Evolutionary conservation across 345 rosid species (phyloP).

Genomic region (Capsella bursapastoris): DNA sequence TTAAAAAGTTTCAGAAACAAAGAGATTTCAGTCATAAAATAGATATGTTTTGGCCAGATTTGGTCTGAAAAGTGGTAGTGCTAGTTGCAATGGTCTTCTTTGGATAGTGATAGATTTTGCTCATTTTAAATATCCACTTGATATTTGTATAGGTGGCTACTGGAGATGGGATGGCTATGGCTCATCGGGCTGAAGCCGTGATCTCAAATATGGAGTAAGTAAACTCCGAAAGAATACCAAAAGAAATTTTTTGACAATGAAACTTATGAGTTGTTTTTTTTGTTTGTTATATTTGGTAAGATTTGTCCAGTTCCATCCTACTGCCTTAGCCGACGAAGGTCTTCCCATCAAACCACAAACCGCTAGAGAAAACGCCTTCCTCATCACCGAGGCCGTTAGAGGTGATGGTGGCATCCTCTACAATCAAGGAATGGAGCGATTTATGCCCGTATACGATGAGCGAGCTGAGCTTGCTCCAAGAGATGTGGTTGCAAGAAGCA

Average conservation of each 20-base stretch:
- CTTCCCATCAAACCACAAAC: conserved; percentile 71
- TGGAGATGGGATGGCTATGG: conserved; percentile 98
- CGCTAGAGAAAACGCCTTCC: conserved; percentile 86
- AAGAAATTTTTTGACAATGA: neutral
- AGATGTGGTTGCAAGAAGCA: conserved; percentile 95
- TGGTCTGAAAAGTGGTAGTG: neutral
- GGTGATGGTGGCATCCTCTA: conserved; percentile 97
- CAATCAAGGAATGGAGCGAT: conserved; percentile 79
- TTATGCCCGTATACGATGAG: conserved; percentile 87
- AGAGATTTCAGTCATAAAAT: neutral
- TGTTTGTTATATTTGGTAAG: conserved; percentile 48
- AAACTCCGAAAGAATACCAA: neutral
- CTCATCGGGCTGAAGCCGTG: conserved; percentile 95
- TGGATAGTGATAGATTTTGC: neutral
- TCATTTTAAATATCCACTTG: conserved; percentile 8
- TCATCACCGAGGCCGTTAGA: conserved; percentile 85
- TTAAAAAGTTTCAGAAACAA: neutral
- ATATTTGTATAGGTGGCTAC: conserved; percentile 76
- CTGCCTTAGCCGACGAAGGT: conserved; percentile 97
- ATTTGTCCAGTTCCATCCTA: conserved; percentile 98
- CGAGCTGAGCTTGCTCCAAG: conserved; percentile 98
- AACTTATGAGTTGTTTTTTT: conserved; percentile 12
- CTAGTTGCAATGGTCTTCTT: neutral
- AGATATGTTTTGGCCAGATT: neutral
- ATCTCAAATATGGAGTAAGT: conserved; percentile 98